Evolutionary conservation across 371 early-diverging fungal species (phyloP), one percentile per base, ranked within the genome.

Genomic region (Capniomyces stellatus): DNA sequence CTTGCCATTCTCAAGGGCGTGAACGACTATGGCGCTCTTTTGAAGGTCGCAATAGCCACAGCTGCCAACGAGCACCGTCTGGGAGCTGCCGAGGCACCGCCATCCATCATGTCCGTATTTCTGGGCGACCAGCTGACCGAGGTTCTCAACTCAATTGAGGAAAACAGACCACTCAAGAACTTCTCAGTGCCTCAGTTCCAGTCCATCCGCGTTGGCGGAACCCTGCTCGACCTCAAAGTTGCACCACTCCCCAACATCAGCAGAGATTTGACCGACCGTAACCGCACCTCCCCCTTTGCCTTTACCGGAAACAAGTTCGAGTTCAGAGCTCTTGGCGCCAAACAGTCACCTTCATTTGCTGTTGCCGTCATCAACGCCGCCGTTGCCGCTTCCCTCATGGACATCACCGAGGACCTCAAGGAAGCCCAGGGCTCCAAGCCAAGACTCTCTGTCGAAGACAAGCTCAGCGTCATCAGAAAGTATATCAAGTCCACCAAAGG

Each of bases 261-360:
- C 23, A 89, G 94, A 71, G 98, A 97, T 67, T 69, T 92, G 69
- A 94, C 96, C 21, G 98, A 97, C 68, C 89, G 98, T 69, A 97
- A 97, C 83, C 87, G 95, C 63, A 97, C 98, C 24, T 93, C 93
- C 47, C 93, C 98, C 29, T 93, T 97, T 60, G 98, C 98, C 53
- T 97, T 95, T 76, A 97, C 95, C 55, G 95, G 95, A 54, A 94
- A 97, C 87, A 97, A 97, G 79, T 94, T 97, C 60, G 98, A 97
- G 75, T 97, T 95, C 91, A 87, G 98, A 73, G 94, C 95, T 55
- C 94, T 95, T 31, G 98, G 98, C 31, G 87, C 98, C 59, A 92
- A 92, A 78, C 93, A 91, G 73, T 89, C 90, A 23, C 89, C 92
- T 30, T 86, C 95, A 30, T 92, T 92, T 85, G 92, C 95, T 24